Conservation (phyloP, 1,139 yeast genomes). For the Taphrina communis region DNA sequence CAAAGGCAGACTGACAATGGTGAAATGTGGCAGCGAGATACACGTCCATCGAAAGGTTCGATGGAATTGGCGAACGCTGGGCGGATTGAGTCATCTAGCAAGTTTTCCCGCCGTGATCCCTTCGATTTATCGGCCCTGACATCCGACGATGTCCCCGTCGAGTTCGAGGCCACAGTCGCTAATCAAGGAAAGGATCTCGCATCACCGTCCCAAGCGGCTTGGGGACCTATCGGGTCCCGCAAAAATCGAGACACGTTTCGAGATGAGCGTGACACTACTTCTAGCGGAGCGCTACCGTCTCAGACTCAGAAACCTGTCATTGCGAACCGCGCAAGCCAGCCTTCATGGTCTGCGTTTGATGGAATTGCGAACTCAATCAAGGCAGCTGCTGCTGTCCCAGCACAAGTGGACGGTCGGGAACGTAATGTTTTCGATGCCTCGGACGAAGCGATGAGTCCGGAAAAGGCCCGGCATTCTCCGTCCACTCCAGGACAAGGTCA, state of each 20-base stretch:
- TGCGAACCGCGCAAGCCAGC: neutral
- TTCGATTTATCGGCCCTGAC: slow-evolving; percentile 10
- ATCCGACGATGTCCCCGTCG: neutral
- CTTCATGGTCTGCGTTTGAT: slow-evolving; percentile 28
- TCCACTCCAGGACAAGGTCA: slow-evolving; percentile 23
- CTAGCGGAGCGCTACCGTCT: neutral
- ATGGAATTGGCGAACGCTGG: too few relatives aligned
- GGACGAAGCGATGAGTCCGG: slow-evolving; percentile 12
- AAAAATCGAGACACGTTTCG: neutral
- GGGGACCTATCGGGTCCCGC: slow-evolving; percentile 40
- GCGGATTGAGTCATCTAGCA: neutral
- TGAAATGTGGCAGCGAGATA: slow-evolving; percentile 2
- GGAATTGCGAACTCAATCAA: slow-evolving; percentile 5
- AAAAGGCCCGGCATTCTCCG: slow-evolving; percentile 24
- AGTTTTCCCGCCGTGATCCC: slow-evolving; percentile 8
- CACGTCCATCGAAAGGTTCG: neutral
- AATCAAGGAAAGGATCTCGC: neutral
- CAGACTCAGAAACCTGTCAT: neutral
- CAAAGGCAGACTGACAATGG: neutral
- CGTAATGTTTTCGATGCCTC: slow-evolving; percentile 18
- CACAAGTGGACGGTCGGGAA: neutral
- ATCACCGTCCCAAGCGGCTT: slow-evolving; percentile 10
- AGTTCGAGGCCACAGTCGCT: neutral
- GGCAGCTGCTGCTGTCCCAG: neutral
- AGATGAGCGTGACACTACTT: neutral